These are phyloP conservation scores for Cochlearia excelsa DNA, from an alignment of 345 rosid genomes.

Conservation along the genomic window DNA sequence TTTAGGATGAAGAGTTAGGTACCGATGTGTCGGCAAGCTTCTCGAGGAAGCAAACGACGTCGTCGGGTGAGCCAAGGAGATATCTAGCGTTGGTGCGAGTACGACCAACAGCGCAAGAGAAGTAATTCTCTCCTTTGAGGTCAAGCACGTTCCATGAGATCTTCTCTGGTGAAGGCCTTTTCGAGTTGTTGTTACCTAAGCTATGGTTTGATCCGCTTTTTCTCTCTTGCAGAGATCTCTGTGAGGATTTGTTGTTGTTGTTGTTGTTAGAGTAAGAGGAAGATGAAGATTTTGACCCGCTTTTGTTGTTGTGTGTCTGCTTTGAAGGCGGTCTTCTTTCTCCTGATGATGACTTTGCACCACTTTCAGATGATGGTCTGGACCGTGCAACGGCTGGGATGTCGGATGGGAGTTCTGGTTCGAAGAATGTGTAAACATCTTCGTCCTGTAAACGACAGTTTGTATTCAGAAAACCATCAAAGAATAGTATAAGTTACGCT, in stretches of 20 bases:
- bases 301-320: constrained; percentile 49
- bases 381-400: constrained; percentile 47
- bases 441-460: constrained; percentile 63
- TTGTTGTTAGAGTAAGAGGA: constrained; percentile 36
- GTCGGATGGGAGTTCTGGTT: constrained; percentile 90
- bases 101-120: constrained; percentile 93
- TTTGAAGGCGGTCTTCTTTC: constrained; percentile 59
- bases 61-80: constrained; percentile 66
- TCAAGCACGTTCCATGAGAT: constrained; percentile 96
- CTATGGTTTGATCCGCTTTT: constrained; percentile 40
- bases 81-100: constrained; percentile 80
- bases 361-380: constrained; percentile 63
- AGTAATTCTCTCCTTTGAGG: constrained; percentile 94
- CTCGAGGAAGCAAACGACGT: constrained; percentile 69
- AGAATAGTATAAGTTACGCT: neutral
- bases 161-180: constrained; percentile 68
- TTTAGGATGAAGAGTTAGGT: constrained; percentile 6
- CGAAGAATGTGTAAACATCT: constrained; percentile 93
- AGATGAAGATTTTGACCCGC: constrained; percentile 64
- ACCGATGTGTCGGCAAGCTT: constrained; percentile 47
- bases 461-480: neutral
- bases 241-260: constrained; percentile 47
- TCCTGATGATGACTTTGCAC: constrained; percentile 45
- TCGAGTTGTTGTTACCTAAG: constrained; percentile 35
- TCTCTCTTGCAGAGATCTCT: constrained; percentile 57